Evolutionary conservation across 129 eudicot genomes (phyloP).

Genomic region (Helianthus tuberosus): DNA sequence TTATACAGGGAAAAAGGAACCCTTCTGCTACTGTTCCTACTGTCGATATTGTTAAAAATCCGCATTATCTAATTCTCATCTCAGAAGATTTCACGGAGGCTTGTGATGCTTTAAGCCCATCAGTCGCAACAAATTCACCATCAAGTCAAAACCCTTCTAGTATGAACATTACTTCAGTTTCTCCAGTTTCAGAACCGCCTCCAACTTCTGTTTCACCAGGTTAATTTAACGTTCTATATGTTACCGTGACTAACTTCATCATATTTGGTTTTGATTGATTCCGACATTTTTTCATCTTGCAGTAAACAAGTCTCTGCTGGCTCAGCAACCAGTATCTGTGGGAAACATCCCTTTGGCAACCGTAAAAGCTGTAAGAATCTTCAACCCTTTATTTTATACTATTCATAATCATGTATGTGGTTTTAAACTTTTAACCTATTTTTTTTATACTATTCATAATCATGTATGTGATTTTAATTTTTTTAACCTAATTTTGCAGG

Average conservation of each 20-base stretch:
- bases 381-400: conserved; percentile 1
- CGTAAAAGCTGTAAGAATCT: conserved; percentile 63
- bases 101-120: conserved; percentile 33
- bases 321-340: conserved; percentile 49
- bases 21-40: conserved; percentile 19
- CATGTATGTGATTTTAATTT: background rate
- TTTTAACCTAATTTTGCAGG: conserved; percentile 42
- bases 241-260: background rate
- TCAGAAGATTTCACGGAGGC: conserved; percentile 29
- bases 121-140: conserved; percentile 43
- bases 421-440: background rate
- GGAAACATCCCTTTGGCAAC: conserved; percentile 59
- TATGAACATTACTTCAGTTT: conserved; percentile 46
- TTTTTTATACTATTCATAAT: conserved; percentile 2
- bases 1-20: conserved; percentile 28
- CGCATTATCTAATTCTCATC: conserved; percentile 20
- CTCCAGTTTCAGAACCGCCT: conserved; percentile 54
- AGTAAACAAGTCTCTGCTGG: conserved; percentile 50
- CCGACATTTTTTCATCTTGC: conserved; percentile 29
- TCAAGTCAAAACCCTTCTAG: conserved; percentile 53
- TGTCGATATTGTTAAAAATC: conserved; percentile 13
- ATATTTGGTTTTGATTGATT: background rate
- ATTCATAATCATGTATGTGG: background rate
- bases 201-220: conserved; percentile 61
- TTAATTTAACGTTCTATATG: conserved; percentile 25